Conservation (phyloP, 2,329 filamentous ascomycete genomes). For the Amesomyces nigricolor region DNA sequence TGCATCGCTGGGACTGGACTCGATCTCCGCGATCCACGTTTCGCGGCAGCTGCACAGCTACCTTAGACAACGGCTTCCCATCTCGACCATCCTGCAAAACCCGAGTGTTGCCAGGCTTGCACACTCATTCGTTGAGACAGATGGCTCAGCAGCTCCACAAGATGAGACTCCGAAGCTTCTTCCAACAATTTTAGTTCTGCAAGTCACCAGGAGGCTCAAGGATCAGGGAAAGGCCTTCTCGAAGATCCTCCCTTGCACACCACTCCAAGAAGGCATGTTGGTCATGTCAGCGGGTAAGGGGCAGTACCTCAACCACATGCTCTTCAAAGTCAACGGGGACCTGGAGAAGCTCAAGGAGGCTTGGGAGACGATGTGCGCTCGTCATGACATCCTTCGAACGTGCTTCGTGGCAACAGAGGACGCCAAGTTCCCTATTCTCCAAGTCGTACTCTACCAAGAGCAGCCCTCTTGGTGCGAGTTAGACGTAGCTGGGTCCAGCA, state of each 20-base stretch:
- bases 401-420: slow-evolving; percentile 64
- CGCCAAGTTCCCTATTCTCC: slow-evolving; percentile 58
- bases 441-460: slow-evolving; percentile 58
- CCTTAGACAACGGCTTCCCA: slow-evolving; percentile 47
- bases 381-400: slow-evolving; percentile 75
- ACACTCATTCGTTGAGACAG: slow-evolving; percentile 25
- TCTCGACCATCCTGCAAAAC: slow-evolving; percentile 65
- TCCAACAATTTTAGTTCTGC: slow-evolving; percentile 26
- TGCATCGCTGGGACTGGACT: slow-evolving; percentile 74
- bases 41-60: slow-evolving; percentile 49
- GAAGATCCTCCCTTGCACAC: slow-evolving; percentile 71
- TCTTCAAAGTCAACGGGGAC: slow-evolving; percentile 54
- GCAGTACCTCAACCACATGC: slow-evolving; percentile 68
- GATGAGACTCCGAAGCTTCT: slow-evolving; percentile 10
- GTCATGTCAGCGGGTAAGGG: slow-evolving; percentile 44
- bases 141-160: rapidly evolving
- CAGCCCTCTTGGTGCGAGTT: slow-evolving; percentile 38
- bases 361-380: slow-evolving; percentile 57
- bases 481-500: slow-evolving; percentile 24
- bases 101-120: slow-evolving; percentile 60
- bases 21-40: slow-evolving; percentile 70
- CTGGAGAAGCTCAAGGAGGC: slow-evolving; percentile 45
- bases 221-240: slow-evolving; percentile 37
- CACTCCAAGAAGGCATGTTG: slow-evolving; percentile 84
- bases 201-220: slow-evolving; percentile 32